Percentiles rank a stretch among this genome's conserved stretches.
Evolutionary conservation across 2,329 filamentous ascomycete genomes (phyloP).

Genomic region (Fusarium foetens): DNA sequence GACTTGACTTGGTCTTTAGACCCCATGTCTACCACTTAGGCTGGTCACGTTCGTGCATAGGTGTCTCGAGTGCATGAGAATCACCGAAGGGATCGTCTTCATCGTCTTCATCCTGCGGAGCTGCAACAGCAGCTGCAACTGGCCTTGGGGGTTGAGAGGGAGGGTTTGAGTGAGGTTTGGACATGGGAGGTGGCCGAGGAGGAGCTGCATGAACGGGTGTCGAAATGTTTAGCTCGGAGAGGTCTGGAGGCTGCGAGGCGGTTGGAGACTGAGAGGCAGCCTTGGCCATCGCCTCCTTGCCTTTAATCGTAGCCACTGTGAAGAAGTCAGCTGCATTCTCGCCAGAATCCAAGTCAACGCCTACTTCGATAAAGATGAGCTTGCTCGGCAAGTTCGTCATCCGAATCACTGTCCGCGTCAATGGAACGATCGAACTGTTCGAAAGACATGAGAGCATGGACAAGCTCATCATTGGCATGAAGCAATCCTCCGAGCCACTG

Average conservation of each 20-base stretch:
- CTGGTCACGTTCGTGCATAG: constrained; percentile 45
- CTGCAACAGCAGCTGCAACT: constrained; percentile 7
- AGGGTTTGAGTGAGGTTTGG: constrained; percentile 35
- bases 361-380: constrained; percentile 71
- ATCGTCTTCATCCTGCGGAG: constrained; percentile 75
- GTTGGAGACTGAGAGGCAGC: constrained; percentile 53
- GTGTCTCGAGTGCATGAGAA: constrained; percentile 71
- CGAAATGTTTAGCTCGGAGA: constrained; percentile 58
- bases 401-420: constrained; percentile 77
- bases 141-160: constrained; percentile 36
- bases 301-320: constrained; percentile 64
- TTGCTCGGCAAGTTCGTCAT: constrained; percentile 74
- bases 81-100: constrained; percentile 92
- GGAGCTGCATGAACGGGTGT: constrained; percentile 57
- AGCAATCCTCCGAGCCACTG: constrained; percentile 92
- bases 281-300: constrained; percentile 58
- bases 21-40: constrained; percentile 44
- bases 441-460: constrained; percentile 91
- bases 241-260: constrained; percentile 53
- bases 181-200: constrained; percentile 49
- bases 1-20: background rate
- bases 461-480: constrained; percentile 95
- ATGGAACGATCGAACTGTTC: constrained; percentile 92
- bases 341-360: constrained; percentile 36
- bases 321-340: constrained; percentile 34